Evolutionary conservation across 2,329 filamentous ascomycete species (phyloP).

Genomic region (Lithohypha guttulata): DNA sequence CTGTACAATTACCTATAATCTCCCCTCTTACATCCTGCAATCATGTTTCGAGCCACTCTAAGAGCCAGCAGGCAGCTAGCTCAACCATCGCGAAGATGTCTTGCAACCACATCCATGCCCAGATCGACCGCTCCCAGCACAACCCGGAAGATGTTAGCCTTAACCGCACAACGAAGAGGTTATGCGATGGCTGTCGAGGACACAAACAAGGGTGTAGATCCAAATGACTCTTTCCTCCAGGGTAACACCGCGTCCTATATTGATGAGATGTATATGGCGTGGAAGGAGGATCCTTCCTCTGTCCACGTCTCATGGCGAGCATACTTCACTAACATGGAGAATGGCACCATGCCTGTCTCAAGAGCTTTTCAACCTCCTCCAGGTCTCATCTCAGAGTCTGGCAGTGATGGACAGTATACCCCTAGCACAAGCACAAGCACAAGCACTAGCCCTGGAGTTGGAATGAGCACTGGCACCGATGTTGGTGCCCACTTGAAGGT

Average conservation of each 20-base stretch:
- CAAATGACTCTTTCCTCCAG: constrained; percentile 91
- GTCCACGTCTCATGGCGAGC: constrained; percentile 98
- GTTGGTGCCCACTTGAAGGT: constrained; percentile 96
- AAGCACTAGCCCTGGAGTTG: constrained; percentile 51
- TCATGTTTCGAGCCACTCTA: constrained; percentile 11
- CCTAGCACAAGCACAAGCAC: constrained; percentile 38
- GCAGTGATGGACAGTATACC: constrained; percentile 56
- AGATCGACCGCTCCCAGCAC: constrained; percentile 23
- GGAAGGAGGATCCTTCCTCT: constrained; percentile 85
- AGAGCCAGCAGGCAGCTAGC: constrained; percentile 9
- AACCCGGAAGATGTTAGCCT: constrained; percentile 33
- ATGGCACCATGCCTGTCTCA: constrained; percentile 92
- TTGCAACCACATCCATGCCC: neutral
- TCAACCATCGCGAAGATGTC: constrained; percentile 9
- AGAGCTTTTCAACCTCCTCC: constrained; percentile 95
- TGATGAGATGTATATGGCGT: constrained; percentile 98
- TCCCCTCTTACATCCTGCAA: too few relatives aligned
- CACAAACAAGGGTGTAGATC: constrained; percentile 56
- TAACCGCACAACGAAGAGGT: constrained; percentile 35
- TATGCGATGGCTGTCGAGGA: constrained; percentile 53
- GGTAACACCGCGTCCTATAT: constrained; percentile 98
- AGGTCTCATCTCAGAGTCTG: constrained; percentile 73
- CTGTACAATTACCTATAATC: too few relatives aligned
- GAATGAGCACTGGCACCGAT: constrained; percentile 53
- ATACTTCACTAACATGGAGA: constrained; percentile 99